These are phyloP conservation scores for Porphyrellus cyaneotinctus DNA, from an alignment of 768 basidiomycete species.

Conservation along the genomic window DNA sequence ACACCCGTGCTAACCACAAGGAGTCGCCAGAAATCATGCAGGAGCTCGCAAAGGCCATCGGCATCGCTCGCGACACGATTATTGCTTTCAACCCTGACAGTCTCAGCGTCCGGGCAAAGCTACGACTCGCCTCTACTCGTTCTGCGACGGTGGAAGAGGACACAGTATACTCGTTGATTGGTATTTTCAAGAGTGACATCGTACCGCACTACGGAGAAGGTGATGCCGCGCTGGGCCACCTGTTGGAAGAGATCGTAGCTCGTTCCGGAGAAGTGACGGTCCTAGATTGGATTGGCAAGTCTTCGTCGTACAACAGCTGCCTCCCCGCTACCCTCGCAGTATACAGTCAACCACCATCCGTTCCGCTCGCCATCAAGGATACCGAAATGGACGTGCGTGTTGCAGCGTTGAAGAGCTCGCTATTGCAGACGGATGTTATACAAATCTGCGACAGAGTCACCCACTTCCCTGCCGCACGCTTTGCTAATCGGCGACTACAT, in stretches of 20 bases:
- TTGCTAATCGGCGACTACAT: neutral
- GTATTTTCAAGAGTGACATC: neutral
- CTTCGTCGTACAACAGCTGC: neutral
- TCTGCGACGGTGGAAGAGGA: too few species aligned
- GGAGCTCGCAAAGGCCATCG: neutral
- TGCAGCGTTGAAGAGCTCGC: neutral
- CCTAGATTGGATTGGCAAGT: neutral
- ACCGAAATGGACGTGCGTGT: neutral
- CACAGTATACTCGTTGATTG: too few species aligned
- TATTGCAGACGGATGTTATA: neutral
- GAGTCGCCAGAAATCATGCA: too few species aligned
- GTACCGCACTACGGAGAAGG: neutral
- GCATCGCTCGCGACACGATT: neutral
- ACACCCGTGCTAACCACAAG: too few species aligned
- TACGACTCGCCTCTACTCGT: too few species aligned
- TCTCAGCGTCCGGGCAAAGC: neutral
- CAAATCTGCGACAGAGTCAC: neutral
- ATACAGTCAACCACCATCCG: neutral
- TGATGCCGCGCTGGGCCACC: neutral
- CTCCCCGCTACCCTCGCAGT: neutral
- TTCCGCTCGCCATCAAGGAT: neutral
- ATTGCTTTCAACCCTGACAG: neutral
- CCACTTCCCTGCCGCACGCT: neutral
- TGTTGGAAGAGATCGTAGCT: neutral
- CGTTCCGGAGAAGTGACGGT: neutral